phyloP scores from a whole-genome alignment of 2,329 filamentous ascomycete genomes.

The Saccharata proteae region DNA sequence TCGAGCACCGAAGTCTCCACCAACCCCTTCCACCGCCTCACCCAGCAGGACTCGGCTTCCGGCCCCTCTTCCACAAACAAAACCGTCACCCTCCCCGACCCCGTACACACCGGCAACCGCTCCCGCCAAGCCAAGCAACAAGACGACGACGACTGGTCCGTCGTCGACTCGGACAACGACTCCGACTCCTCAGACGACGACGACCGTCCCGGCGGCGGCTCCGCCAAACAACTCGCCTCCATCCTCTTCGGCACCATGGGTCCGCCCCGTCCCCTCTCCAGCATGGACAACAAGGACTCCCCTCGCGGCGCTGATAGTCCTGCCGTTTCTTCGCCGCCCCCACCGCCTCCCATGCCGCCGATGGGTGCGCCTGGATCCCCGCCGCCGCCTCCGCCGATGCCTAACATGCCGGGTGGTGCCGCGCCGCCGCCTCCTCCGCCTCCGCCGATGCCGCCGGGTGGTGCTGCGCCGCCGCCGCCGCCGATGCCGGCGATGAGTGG shows the following conservation, averaged over 20 bases:
- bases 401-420: constrained; percentile 28
- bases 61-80: constrained; percentile 29
- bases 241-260: constrained; percentile 97
- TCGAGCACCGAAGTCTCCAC: constrained; percentile 54
- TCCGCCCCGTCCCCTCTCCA: constrained; percentile 76
- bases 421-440: constrained; percentile 19
- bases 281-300: constrained; percentile 57
- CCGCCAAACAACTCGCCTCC: constrained; percentile 82
- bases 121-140: constrained; percentile 32
- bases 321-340: constrained; percentile 33
- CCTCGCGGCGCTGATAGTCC: constrained; percentile 31
- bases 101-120: constrained; percentile 39
- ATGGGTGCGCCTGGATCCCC: constrained; percentile 13
- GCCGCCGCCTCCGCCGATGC: constrained; percentile 36
- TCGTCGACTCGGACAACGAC: constrained; percentile 64
- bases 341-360: constrained; percentile 24
- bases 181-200: constrained; percentile 59
- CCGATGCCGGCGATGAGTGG: constrained; percentile 18
- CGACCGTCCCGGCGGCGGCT: constrained; percentile 65
- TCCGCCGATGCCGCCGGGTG: constrained; percentile 21
- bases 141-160: constrained; percentile 69
- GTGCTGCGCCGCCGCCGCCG: constrained; percentile 38
- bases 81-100: constrained; percentile 33
- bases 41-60: constrained; percentile 48
- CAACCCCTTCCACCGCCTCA: constrained; percentile 89